These are phyloP conservation scores for Dothideomycetes sp. DNA, from an alignment of 2,329 filamentous ascomycete genomes.

Conservation along the genomic window DNA sequence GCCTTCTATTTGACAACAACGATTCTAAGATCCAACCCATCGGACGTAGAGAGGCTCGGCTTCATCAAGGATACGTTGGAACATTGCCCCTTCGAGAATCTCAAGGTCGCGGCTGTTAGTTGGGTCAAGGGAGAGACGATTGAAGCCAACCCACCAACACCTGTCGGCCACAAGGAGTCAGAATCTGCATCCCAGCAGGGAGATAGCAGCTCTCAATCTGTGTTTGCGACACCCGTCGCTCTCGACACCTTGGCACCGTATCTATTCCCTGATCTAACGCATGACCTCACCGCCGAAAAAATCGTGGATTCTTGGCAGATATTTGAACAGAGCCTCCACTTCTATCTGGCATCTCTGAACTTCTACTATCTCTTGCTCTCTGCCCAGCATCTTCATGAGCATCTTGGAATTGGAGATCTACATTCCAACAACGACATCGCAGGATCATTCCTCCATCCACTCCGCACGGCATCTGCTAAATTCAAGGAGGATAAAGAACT, in stretches of 20 bases:
- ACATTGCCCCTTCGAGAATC: conserved; percentile 44
- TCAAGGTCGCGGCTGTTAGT: conserved; percentile 48
- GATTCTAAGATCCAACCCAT: conserved; percentile 45
- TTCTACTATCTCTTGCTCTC: conserved; percentile 50
- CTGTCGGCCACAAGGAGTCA: conserved; percentile 13
- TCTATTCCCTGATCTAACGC: conserved; percentile 43
- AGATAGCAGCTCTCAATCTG: conserved; percentile 20
- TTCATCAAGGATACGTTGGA: conserved; percentile 48
- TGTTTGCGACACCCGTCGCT: conserved; percentile 41
- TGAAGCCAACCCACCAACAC: conserved; percentile 31
- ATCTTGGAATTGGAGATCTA: conserved; percentile 38
- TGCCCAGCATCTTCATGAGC: conserved; percentile 38
- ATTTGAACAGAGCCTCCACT: conserved; percentile 43
- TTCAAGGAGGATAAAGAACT: conserved; percentile 32
- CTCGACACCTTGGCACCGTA: conserved; percentile 41
- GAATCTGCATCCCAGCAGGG: neutral
- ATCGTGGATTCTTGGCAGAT: conserved; percentile 34
- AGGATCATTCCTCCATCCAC: conserved; percentile 34
- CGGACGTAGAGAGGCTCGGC: conserved; percentile 41
- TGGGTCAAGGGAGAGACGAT: conserved; percentile 55
- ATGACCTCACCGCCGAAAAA: conserved; percentile 31
- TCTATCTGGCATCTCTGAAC: conserved; percentile 48
- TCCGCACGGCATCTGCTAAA: conserved; percentile 28
- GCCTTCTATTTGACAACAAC: conserved; percentile 42
- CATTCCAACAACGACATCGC: conserved; percentile 33